These are phyloP conservation scores for Abrus pulchellus DNA, from an alignment of 306 rosid genomes.

Conservation along the genomic window DNA sequence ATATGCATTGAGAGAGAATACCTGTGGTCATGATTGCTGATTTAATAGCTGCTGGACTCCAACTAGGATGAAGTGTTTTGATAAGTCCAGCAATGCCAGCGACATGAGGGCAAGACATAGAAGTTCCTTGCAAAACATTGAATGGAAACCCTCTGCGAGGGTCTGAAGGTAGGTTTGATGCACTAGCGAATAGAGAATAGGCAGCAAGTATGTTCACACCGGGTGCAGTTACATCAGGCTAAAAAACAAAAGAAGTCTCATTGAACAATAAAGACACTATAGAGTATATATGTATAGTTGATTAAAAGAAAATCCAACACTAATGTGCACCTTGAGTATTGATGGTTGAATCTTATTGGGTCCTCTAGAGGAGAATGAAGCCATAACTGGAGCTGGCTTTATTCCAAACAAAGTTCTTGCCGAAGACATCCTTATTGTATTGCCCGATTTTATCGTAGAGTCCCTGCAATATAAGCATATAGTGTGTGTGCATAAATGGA, in stretches of 20 bases:
- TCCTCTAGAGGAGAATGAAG: constrained; percentile 54
- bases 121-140: constrained; percentile 62
- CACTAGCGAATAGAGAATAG: constrained; percentile 47
- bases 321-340: constrained; percentile 46
- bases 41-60: constrained; percentile 57
- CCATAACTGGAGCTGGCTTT: constrained; percentile 53
- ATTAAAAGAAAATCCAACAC: not conserved
- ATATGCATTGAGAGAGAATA: not conserved
- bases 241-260: not conserved
- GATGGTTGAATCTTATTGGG: constrained; percentile 49
- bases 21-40: constrained; percentile 81
- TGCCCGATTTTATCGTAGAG: not conserved
- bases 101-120: constrained; percentile 61
- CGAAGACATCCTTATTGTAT: constrained; percentile 39
- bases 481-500: not conserved
- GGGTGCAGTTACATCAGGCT: constrained; percentile 64
- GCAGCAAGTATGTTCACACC: constrained; percentile 67
- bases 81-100: constrained; percentile 52
- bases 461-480: constrained; percentile 32
- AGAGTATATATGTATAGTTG: not conserved
- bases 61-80: constrained; percentile 55
- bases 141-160: constrained; percentile 53
- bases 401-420: constrained; percentile 37
- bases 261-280: not conserved
- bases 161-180: constrained; percentile 48